phyloP scores from a whole-genome alignment of 257 asterid genomes.

The Jacaranda copaia region DNA sequence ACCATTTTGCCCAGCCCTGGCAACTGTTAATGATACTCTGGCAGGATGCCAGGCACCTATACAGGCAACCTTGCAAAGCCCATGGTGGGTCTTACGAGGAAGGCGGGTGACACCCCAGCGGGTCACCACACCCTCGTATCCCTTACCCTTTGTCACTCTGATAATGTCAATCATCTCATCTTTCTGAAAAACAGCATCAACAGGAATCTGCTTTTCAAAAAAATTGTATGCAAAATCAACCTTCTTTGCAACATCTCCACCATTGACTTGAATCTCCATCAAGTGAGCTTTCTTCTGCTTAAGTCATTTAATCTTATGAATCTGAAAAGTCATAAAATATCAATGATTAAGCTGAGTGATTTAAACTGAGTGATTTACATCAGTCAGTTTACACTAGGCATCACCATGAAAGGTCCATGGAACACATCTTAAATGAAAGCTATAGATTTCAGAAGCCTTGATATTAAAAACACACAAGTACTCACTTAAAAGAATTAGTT shows the following conservation, averaged over 20 bases:
- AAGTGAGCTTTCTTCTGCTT: conserved; percentile 87
- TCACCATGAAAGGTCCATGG: too few relatives aligned
- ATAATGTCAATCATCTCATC: conserved; percentile 88
- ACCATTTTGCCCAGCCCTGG: conserved; percentile 89
- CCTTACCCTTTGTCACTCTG: conserved; percentile 86
- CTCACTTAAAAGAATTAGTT: background rate
- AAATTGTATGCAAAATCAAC: conserved; percentile 78
- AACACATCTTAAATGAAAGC: too few relatives aligned
- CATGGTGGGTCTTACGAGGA: conserved; percentile 90
- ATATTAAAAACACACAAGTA: too few relatives aligned
- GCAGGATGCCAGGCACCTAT: conserved; percentile 97
- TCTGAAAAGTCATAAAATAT: conserved; percentile 41
- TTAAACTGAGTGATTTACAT: too few relatives aligned
- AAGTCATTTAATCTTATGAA: conserved; percentile 78
- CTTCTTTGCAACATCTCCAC: conserved; percentile 70
- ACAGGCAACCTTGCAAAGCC: conserved; percentile 90
- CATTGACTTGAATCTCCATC: conserved; percentile 90
- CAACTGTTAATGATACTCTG: conserved; percentile 79
- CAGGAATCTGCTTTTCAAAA: conserved; percentile 79
- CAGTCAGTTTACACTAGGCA: too few relatives aligned
- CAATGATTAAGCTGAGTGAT: background rate
- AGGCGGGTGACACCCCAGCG: conserved; percentile 95
- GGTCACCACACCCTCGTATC: conserved; percentile 84
- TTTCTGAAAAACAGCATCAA: conserved; percentile 82
- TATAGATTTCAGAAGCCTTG: too few relatives aligned